Evolutionary conservation across 1,139 yeast genomes (phyloP), one percentile per base, ranked within the genome.

Genomic region (Blastobotrys elegans): DNA sequence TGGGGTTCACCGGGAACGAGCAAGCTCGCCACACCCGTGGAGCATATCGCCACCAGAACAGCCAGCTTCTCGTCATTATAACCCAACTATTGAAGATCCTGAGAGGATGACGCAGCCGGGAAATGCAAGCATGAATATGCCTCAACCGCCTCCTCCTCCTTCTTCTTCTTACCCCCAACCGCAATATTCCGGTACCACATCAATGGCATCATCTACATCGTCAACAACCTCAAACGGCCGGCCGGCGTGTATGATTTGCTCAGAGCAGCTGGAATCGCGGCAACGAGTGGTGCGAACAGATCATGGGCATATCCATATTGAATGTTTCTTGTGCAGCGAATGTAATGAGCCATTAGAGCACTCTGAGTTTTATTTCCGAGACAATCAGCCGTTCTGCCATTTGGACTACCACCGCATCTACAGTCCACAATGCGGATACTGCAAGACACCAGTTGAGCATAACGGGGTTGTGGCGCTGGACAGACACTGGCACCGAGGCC

Each of bases 331-430:
- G 8, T 66, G 70, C 50, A 50, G 51, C 41, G 55, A 56, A 33
- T 66, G 70, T 47, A 47, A 49, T 24, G 53, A 54, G 48, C 56
- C 59, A 11, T 54, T 66, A 3, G 67, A 64, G 43, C 66, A 58
- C 44, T 57, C 65, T 4, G 66, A 64, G 46, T 64, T 65, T 50
- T 66, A 62, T 48, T 52, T 50, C 37, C 50, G 55, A 11, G 49
- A 53, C 14, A 46, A 47, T 7, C 47, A 53, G 26, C 50, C 64
- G 2, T 64, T 58, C 48, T 65, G 70, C 46, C 69, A 66, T 47
- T 50, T 64, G 21, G 69, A 66, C 44, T 66, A 61, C 49, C 68
- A 66, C 36, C 62, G 63, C 37, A 46, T 56, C 22, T 64, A 63
- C 47, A 62, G 67, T 1, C 62, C 63, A 0, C 52, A 58, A 30